Evolutionary conservation across 805 yeast species (phyloP), one percentile per base, ranked within the genome.

Genomic region (Metschnikowia koreensis): DNA sequence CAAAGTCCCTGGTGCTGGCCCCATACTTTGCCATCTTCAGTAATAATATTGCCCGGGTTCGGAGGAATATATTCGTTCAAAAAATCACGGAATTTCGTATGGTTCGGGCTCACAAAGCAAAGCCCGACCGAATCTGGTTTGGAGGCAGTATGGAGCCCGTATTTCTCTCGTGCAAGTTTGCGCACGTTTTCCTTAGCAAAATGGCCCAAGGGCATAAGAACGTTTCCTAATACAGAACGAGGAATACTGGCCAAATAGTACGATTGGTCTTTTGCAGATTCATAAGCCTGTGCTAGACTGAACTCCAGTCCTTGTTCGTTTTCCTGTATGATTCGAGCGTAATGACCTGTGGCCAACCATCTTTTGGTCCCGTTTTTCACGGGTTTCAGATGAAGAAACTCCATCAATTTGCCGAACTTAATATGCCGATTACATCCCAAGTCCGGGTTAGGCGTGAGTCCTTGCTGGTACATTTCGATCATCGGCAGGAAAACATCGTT

Each of bases 71-170:
- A 94, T 57, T 91, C 93, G 52, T 78, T 75, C 29, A 93, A 69
- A 61, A 94, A 94, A 48, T 81, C 80, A 22, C 83, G 74, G 65
- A 92, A 90, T 49, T 82, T 80, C 7, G 81, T 81, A 46, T 77
- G 79, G 38, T 69, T 74, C 52, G 81, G 87, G 38, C 81, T 79
- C 8, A 94, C 97, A 74, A 94, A 94, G 65, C 99, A 94, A 9
- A 94, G 75, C 0, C 99, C 99, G 64, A 89, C 96, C 1, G 97
- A 91, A 64, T 94, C 99, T 0, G 90, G 94, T 61, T 91, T 91
- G n/a, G 71, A 64, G 1, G 92, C 90, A 1, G 87, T 83, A 1
- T 82, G 79, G 13, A 89, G 69, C 0, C 73, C 66, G 36, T 74
- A 64, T 1, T 73, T 59, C n/a, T 66, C 55, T n/a, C n/a, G 15